phyloP scores from a whole-genome alignment of 2,329 filamentous ascomycete genomes.

The Corinectria fuckeliana region DNA sequence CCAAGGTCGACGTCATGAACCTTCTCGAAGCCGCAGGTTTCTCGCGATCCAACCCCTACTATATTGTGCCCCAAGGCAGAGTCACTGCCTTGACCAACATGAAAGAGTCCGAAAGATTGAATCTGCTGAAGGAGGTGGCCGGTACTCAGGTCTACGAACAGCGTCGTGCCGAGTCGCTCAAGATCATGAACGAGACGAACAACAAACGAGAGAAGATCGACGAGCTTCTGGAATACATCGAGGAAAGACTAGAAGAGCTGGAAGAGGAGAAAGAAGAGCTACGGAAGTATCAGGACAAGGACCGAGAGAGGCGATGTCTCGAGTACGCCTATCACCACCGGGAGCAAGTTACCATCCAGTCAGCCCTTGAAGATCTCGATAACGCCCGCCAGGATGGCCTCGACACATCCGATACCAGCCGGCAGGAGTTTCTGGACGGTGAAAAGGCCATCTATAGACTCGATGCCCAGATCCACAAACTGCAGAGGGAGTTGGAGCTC shows the following conservation, averaged over 20 bases:
- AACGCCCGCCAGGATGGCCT: conserved; percentile 80
- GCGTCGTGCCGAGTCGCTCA: conserved; percentile 86
- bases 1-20: conserved; percentile 93
- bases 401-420: conserved; percentile 83
- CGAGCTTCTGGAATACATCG: conserved; percentile 88
- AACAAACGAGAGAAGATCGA: conserved; percentile 96
- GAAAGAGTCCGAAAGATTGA: conserved; percentile 92
- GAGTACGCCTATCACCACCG: conserved; percentile 95
- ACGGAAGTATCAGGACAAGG: conserved; percentile 91
- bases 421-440: conserved; percentile 75
- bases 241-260: conserved; percentile 84
- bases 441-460: conserved; percentile 81
- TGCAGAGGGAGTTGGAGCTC: conserved; percentile 84
- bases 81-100: conserved; percentile 97
- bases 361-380: conserved; percentile 82
- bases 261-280: conserved; percentile 98
- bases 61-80: conserved; percentile 96
- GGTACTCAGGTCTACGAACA: conserved; percentile 97
- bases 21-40: conserved; percentile 95
- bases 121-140: conserved; percentile 94
- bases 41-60: conserved; percentile 96
- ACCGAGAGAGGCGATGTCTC: conserved; percentile 87
- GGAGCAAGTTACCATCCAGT: conserved; percentile 80
- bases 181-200: conserved; percentile 96
- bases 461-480: conserved; percentile 78